A percentile compares a stretch with the other conserved stretches of the same genome.
Evolutionary conservation across 768 basidiomycete species (phyloP).

Genomic region (Naganishia randhawae): DNA sequence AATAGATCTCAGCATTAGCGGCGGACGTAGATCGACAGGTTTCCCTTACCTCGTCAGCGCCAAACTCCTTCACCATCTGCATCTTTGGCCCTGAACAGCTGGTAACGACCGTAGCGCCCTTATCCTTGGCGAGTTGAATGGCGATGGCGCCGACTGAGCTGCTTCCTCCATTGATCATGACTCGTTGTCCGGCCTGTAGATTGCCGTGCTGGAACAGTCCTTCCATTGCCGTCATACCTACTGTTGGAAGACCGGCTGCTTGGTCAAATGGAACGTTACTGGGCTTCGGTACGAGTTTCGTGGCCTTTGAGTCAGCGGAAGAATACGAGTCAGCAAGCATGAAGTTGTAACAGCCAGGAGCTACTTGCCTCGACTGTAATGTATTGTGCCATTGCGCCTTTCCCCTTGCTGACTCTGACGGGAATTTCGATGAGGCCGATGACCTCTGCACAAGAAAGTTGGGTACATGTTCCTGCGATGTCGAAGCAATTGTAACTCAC

Average conservation of each 20-base stretch:
- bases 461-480: background rate
- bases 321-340: background rate
- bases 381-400: slow-evolving; percentile 27
- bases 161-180: slow-evolving; percentile 69
- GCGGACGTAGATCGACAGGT: slow-evolving; percentile 37
- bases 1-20: slow-evolving; percentile 52
- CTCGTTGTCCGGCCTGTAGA: slow-evolving; percentile 59
- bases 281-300: slow-evolving; percentile 54
- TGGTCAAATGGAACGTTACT: slow-evolving; percentile 58
- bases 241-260: slow-evolving; percentile 61
- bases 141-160: slow-evolving; percentile 64
- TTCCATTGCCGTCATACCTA: slow-evolving; percentile 60
- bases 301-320: background rate
- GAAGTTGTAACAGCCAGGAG: too few species aligned
- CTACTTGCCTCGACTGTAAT: slow-evolving; percentile 31
- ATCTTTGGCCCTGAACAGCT: slow-evolving; percentile 62
- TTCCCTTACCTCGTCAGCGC: slow-evolving; percentile 58
- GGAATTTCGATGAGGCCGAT: slow-evolving; percentile 15
- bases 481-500: background rate
- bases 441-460: slow-evolving; percentile 13
- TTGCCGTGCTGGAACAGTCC: slow-evolving; percentile 55
- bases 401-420: slow-evolving; percentile 20
- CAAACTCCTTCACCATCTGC: slow-evolving; percentile 57
- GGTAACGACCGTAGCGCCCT: slow-evolving; percentile 59
- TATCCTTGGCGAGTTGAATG: slow-evolving; percentile 66